A percentile compares a stretch with the other conserved stretches of the same genome.
Evolutionary conservation across 768 basidiomycete genomes (phyloP).

Genomic region (Asterophora parasitica): DNA sequence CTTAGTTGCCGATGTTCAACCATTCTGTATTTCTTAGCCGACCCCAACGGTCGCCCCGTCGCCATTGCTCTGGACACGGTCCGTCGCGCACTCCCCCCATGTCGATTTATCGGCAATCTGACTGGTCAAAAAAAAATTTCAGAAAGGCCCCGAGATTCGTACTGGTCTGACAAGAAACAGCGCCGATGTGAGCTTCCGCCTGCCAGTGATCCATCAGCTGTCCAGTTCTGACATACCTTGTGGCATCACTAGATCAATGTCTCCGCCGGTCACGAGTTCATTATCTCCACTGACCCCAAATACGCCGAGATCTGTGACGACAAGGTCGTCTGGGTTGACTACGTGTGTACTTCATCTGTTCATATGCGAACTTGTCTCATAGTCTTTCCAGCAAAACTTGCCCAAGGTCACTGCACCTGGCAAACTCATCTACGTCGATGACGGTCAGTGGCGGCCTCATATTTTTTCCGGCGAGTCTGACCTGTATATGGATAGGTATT

Average conservation of each 20-base stretch:
- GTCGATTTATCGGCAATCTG: slow-evolving; percentile 5
- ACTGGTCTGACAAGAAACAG: slow-evolving; percentile 89
- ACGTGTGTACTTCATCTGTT: slow-evolving; percentile 48
- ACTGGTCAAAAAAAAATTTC: slow-evolving; percentile 12
- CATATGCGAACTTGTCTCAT: neutral
- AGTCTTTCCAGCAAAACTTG: slow-evolving; percentile 64
- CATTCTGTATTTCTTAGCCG: slow-evolving; percentile 33
- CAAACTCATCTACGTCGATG: slow-evolving; percentile 96
- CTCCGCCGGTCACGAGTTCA: slow-evolving; percentile 90
- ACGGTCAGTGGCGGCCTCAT: slow-evolving; percentile 48
- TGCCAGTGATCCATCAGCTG: neutral
- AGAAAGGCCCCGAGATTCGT: slow-evolving; percentile 99
- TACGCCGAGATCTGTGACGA: slow-evolving; percentile 77
- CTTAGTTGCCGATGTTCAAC: slow-evolving; percentile 1
- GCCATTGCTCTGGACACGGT: slow-evolving; percentile 98
- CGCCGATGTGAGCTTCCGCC: slow-evolving; percentile 63
- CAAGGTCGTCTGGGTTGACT: slow-evolving; percentile 89
- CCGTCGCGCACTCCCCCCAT: slow-evolving; percentile 23
- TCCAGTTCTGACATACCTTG: neutral
- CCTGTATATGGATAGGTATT: slow-evolving; percentile 47
- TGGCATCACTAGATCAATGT: slow-evolving; percentile 61
- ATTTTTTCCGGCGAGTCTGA: neutral
- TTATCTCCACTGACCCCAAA: slow-evolving; percentile 77
- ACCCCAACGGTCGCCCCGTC: slow-evolving; percentile 80
- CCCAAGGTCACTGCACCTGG: slow-evolving; percentile 96